These are phyloP conservation scores for Spinellus fusiger DNA, from an alignment of 192 early-diverging fungal species.

Conservation along the genomic window DNA sequence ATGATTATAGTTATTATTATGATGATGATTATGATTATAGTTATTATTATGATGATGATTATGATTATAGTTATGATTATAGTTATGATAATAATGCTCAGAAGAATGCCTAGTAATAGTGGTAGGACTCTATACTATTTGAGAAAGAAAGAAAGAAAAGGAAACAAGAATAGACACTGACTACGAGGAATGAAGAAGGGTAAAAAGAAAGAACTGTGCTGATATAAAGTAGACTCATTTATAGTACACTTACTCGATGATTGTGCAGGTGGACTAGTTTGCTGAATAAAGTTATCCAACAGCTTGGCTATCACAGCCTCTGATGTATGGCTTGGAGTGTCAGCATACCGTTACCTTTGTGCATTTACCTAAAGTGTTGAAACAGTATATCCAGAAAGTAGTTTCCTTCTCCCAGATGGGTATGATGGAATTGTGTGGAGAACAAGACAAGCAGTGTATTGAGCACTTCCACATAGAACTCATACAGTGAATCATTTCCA, in stretches of 20 bases:
- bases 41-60: too few relatives aligned
- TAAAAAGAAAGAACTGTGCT: too few relatives aligned
- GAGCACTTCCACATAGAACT: conserved; percentile 62
- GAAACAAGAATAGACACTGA: too few relatives aligned
- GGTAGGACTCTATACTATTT: too few relatives aligned
- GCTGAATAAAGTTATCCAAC: conserved; percentile 47
- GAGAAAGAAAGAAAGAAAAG: too few relatives aligned
- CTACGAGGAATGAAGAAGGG: too few relatives aligned
- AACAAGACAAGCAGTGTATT: conserved; percentile 58
- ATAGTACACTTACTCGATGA: conserved; percentile 32
- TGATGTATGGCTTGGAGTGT: conserved; percentile 42
- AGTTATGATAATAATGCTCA: too few relatives aligned
- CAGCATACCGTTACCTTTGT: background rate
- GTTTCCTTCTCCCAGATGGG: conserved; percentile 33
- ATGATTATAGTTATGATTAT: too few relatives aligned
- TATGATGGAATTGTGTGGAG: conserved; percentile 55
- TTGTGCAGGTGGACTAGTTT: conserved; percentile 36
- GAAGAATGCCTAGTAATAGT: too few relatives aligned
- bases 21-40: too few relatives aligned
- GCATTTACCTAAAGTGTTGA: conserved; percentile 45
- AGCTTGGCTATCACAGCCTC: conserved; percentile 49
- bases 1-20: too few relatives aligned
- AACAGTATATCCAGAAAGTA: conserved; percentile 67
- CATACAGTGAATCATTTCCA: conserved; percentile 45
- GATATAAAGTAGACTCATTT: conserved; percentile 2